phyloP scores from a whole-genome alignment of 192 early-diverging fungal species.

The Chytriomyces sp. region DNA sequence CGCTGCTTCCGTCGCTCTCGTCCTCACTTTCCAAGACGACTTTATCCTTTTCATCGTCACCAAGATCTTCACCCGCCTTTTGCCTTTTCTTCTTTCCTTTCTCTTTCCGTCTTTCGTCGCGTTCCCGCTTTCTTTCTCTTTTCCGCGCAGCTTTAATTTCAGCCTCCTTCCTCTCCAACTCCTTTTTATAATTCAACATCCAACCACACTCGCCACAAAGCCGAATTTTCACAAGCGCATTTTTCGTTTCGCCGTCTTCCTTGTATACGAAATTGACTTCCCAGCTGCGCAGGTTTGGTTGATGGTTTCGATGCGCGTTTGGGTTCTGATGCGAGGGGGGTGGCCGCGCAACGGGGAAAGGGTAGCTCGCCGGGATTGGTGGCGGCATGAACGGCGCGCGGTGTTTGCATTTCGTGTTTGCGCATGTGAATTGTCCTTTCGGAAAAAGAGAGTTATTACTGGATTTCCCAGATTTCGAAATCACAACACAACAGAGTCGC shows the following conservation, averaged over 20 bases:
- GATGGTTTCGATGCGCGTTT: constrained; percentile 22
- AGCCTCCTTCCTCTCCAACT: constrained; percentile 47
- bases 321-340: constrained; percentile 5
- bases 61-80: constrained; percentile 23
- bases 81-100: constrained; percentile 11
- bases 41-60: constrained; percentile 34
- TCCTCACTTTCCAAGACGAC: background rate
- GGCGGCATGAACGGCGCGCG: constrained; percentile 17
- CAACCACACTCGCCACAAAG: constrained; percentile 73
- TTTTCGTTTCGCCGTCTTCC: constrained; percentile 73
- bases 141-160: constrained; percentile 33
- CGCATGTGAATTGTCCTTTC: constrained; percentile 76
- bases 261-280: constrained; percentile 86
- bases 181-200: constrained; percentile 75
- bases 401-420: constrained; percentile 56
- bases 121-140: constrained; percentile 13
- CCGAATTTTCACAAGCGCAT: constrained; percentile 81
- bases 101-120: background rate
- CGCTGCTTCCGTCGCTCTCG: constrained; percentile 1
- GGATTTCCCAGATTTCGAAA: background rate
- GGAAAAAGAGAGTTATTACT: background rate
- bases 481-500: background rate
- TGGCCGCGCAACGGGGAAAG: background rate
- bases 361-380: background rate
- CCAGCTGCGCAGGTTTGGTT: constrained; percentile 69